A percentile compares a stretch with the other conserved stretches of the same genome.
These are phyloP conservation scores for Podospora fimiseda DNA, from an alignment of 495 filamentous ascomycete genomes.

Conservation along the genomic window DNA sequence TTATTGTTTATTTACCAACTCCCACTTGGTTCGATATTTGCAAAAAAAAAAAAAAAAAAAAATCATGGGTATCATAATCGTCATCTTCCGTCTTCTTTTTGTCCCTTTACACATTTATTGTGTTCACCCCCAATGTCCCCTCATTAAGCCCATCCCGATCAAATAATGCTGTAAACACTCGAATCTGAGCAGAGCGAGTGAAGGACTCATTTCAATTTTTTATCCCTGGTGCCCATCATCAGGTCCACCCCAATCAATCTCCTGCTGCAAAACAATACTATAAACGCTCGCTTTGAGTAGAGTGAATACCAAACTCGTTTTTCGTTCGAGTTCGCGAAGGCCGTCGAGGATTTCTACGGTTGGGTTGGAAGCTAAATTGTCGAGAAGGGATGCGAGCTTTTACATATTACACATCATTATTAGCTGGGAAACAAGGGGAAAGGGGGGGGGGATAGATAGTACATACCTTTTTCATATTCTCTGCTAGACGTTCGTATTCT, in stretches of 20 bases:
- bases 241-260: slow-evolving; percentile 59
- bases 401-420: no score
- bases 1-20: no score
- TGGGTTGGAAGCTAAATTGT: slow-evolving; percentile 55
- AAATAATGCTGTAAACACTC: no score
- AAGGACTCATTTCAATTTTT: not conserved
- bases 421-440: no score
- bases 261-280: slow-evolving; percentile 94
- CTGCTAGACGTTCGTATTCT: slow-evolving; percentile 79
- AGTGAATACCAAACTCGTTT: slow-evolving; percentile 90
- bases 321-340: slow-evolving; percentile 82
- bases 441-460: slow-evolving; percentile 35
- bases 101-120: no score
- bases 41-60: no score
- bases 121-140: no score
- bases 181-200: no score
- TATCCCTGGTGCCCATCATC: slow-evolving; percentile 4
- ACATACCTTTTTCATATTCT: slow-evolving; percentile 91
- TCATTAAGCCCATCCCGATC: no score
- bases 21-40: no score
- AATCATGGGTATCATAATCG: no score
- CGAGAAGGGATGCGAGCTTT: slow-evolving; percentile 57
- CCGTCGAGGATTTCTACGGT: slow-evolving; percentile 72
- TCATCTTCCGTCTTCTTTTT: not conserved
- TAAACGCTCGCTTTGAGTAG: slow-evolving; percentile 96